Base-by-base conservation (phyloP, 2,329 filamentous ascomycete genomes). In the Mycosphaerelloides madeirae region DNA sequence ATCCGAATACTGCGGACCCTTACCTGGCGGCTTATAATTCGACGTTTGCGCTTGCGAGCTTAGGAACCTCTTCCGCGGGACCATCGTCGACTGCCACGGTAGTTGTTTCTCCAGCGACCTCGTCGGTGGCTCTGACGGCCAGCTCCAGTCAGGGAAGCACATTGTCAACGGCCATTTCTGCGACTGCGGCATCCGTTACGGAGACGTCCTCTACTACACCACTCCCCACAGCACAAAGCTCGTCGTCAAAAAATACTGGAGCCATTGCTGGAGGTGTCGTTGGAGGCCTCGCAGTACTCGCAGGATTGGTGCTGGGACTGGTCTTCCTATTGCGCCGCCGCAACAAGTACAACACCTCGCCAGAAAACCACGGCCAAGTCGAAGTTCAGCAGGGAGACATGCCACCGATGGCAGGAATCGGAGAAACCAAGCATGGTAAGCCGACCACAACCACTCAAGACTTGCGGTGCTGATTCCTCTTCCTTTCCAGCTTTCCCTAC, bases 151-250 rank as follows among this genome's bases (percentile, higher is more conserved):
- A 25, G 22, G 22, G 22, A 25, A 25, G 22, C 9, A 25, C 22
- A 9, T 9, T 25, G 22, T 25, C 22, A 25, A 25, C 22, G 22
- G 5, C 22, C 9, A 9, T 6, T 5, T 25, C 9, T 5, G 22
- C 22, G 9, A 25, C 6, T 25, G 6, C 9, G 22, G 22, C 22
- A 38, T 22, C 35, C 15, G 3, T 12, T 11, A 29, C 36, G 12
- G 86, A 64, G 81, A 87, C 46, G 87, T 96, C 44, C 87, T 96
- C 50, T 90, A 90, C 39, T 82, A 96, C 44, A 95, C 88, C 31
- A 96, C 96, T 25, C n/a, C n/a, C 15, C 14, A 32, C 25, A 25
- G 20, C 40, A 7, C 20, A 16, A 3, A 16, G 18, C 22, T 25
- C 31, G 3, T 18, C 25, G 11, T 20, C 22, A 4, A 29, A 22